Evolutionary conservation across 2,329 filamentous ascomycete species (phyloP).

Genomic region (Xylariaceae sp.): DNA sequence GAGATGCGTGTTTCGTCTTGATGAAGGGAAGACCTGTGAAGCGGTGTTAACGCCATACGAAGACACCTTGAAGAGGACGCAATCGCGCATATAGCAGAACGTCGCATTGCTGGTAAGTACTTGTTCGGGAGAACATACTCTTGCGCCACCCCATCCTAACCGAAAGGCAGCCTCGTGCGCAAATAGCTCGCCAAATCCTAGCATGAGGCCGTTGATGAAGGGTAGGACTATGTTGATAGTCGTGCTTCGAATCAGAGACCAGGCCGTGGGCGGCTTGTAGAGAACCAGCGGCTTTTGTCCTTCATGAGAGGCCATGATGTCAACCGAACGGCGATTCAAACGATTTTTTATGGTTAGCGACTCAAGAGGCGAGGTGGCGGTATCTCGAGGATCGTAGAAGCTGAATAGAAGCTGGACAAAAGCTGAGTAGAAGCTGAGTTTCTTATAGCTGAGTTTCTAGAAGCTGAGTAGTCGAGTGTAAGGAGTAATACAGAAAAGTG

Average conservation of each 20-base stretch:
- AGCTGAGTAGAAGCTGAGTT: too few species aligned
- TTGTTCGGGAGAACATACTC: conserved; percentile 54
- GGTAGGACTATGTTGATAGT: conserved; percentile 94
- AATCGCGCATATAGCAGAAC: not conserved
- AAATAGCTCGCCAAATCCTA: conserved; percentile 94
- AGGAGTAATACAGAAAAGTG: too few species aligned
- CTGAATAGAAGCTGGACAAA: too few species aligned
- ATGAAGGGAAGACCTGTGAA: conserved; percentile 50
- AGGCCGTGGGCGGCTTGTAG: conserved; percentile 83
- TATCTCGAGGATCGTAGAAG: too few species aligned
- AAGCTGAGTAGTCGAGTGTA: too few species aligned
- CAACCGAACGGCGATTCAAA: not conserved
- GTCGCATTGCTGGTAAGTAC: not conserved
- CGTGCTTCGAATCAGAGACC: conserved; percentile 77
- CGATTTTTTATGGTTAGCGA: too few species aligned
- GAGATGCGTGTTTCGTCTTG: conserved; percentile 57
- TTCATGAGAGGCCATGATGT: conserved; percentile 47
- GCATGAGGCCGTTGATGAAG: conserved; percentile 96
- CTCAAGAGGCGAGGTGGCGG: too few species aligned
- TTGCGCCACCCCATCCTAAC: conserved; percentile 88
- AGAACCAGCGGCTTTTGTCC: conserved; percentile 58
- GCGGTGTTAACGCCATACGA: conserved; percentile 1
- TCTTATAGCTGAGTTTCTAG: too few species aligned
- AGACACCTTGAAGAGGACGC: not conserved
- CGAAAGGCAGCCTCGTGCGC: conserved; percentile 93